phyloP scores from a whole-genome alignment of 2,329 filamentous ascomycete genomes.

The Verticillium nonalfalfae region DNA sequence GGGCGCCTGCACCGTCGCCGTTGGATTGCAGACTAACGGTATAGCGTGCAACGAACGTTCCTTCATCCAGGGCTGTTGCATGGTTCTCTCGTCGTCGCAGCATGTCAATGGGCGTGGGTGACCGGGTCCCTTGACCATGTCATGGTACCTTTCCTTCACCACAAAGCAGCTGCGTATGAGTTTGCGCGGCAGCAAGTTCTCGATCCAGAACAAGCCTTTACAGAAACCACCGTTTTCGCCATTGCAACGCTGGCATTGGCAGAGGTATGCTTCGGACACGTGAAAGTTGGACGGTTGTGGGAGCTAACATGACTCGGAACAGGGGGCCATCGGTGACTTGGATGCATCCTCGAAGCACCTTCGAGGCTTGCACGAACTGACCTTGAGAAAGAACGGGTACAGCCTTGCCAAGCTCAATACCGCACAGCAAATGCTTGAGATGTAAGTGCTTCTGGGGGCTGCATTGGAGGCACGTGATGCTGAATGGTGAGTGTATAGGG shows the following conservation, averaged over 20 bases:
- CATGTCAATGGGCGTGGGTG: constrained; percentile 38
- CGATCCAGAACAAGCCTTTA: constrained; percentile 26
- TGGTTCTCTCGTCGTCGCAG: constrained; percentile 36
- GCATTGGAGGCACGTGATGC: neutral
- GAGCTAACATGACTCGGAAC: neutral
- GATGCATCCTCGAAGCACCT: constrained; percentile 36
- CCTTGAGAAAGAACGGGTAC: constrained; percentile 14
- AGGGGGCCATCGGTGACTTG: constrained; percentile 36
- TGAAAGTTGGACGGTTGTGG: neutral
- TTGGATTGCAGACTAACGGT: constrained; percentile 3
- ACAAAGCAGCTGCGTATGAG: constrained; percentile 38
- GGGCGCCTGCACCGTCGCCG: neutral
- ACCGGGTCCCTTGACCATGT: constrained; percentile 37
- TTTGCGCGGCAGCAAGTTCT: constrained; percentile 36
- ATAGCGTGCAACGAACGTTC: constrained; percentile 34
- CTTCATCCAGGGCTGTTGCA: constrained; percentile 38
- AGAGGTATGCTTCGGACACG: constrained; percentile 23
- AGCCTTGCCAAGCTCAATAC: constrained; percentile 22
- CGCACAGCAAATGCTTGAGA: constrained; percentile 35
- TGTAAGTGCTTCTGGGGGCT: constrained; percentile 18
- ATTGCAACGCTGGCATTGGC: constrained; percentile 36
- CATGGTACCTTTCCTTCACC: constrained; percentile 36
- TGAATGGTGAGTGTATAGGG: constrained; percentile 18
- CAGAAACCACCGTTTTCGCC: constrained; percentile 34
- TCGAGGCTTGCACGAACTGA: constrained; percentile 27